Conservation (phyloP, 495 filamentous ascomycete species). For the Xylaria palmicola region DNA sequence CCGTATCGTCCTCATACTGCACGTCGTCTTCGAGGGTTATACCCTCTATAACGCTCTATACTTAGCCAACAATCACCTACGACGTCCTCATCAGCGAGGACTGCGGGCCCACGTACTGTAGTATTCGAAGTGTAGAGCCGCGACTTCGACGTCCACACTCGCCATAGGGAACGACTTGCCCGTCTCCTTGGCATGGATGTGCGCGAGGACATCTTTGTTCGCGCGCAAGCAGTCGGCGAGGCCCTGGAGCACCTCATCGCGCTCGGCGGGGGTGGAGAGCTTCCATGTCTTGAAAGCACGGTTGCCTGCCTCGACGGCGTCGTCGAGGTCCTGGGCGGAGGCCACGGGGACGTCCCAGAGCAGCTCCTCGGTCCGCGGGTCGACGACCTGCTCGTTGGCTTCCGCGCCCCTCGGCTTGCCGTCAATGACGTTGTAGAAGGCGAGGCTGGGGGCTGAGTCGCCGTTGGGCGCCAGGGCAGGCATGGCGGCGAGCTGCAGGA, state of each 20-base stretch:
- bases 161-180: conserved; percentile 41
- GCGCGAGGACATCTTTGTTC: conserved; percentile 35
- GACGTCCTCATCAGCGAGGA: neutral
- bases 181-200: conserved; percentile 40
- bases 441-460: conserved; percentile 12
- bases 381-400: conserved; percentile 37
- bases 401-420: conserved; percentile 39
- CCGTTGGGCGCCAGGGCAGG: conserved; percentile 24
- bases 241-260: conserved; percentile 54
- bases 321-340: conserved; percentile 46
- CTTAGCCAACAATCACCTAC: neutral
- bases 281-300: conserved; percentile 48
- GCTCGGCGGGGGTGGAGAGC: conserved; percentile 40
- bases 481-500: conserved; percentile 17
- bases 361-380: conserved; percentile 48
- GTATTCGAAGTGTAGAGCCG: conserved; percentile 30
- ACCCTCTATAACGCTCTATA: conserved; percentile 24
- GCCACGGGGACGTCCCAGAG: conserved; percentile 49
- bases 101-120: conserved; percentile 18
- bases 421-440: conserved; percentile 49
- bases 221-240: conserved; percentile 43
- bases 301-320: conserved; percentile 47
- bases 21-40: conserved; percentile 43
- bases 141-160: conserved; percentile 24
- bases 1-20: conserved; percentile 51